phyloP scores from a whole-genome alignment of 2,329 filamentous ascomycete species.

The Pseudocercospora musae region DNA sequence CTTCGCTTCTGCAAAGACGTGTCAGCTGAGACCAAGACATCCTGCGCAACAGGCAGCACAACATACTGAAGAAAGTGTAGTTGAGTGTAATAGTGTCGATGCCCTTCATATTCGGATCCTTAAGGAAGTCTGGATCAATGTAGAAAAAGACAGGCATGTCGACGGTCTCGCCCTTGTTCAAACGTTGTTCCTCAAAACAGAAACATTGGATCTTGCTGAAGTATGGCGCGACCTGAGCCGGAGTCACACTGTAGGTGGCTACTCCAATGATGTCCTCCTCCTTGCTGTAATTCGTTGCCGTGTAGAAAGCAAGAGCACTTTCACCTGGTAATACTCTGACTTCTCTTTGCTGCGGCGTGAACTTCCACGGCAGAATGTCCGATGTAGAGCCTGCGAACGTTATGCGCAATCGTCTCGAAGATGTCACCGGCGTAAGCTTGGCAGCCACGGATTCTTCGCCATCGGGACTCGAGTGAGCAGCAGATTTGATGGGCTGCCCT shows the following conservation, averaged over 20 bases:
- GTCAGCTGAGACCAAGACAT: constrained; percentile 21
- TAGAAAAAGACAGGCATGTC: constrained; percentile 99
- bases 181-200: constrained; percentile 91
- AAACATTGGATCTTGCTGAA: constrained; percentile 99
- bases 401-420: constrained; percentile 81
- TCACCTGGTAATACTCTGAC: constrained; percentile 93
- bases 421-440: constrained; percentile 75
- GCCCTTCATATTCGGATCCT: constrained; percentile 86
- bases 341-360: constrained; percentile 92
- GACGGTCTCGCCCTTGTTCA: constrained; percentile 93
- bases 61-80: constrained; percentile 97
- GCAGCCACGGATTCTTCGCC: constrained; percentile 53
- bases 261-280: constrained; percentile 91
- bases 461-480: constrained; percentile 72
- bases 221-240: constrained; percentile 91
- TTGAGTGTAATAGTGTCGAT: constrained; percentile 94
- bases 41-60: background rate
- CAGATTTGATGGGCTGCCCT: constrained; percentile 83
- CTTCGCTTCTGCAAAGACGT: constrained; percentile 61
- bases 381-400: constrained; percentile 96
- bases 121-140: constrained; percentile 90
- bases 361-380: constrained; percentile 95
- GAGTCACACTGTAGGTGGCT: constrained; percentile 95
- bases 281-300: constrained; percentile 84
- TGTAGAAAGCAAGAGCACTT: constrained; percentile 96